Base-by-base conservation (phyloP, 345 rosid genomes). In the Linum tenue region DNA sequence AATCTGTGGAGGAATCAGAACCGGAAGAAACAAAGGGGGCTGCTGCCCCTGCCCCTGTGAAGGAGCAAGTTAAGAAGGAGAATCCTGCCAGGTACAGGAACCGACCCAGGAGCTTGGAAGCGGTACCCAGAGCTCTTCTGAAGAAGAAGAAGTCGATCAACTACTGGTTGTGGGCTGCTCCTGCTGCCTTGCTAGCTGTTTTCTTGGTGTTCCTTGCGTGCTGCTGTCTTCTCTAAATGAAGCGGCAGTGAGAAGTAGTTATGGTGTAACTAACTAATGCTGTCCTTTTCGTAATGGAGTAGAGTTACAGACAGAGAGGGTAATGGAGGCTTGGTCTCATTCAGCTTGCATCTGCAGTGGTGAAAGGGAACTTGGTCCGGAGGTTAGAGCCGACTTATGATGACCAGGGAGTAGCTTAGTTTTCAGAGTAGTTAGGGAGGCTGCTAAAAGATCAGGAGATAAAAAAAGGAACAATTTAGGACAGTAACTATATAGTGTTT, bases 111-210 rank as follows among this genome's bases (percentile, higher is more conserved):
- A 94, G 80, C 55, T 39, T 77, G 2, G 92, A 85, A 51, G 70
- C 84, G 0, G 74, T 84, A 65, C 95, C 97, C 0, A 95, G 84
- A 73, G 86, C 85, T 41, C 81, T 86, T 62, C 71, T 81, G 72
- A 88, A 78, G 86, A 81, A 84, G 70, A 95, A 83, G 76, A 90
- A 83, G 80, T 60, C 88, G 2, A 81, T 77, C 5, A 87, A 85
- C 75, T 83, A 90, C 80, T 86, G 85, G 97, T 37, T 75, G 38
- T 86, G 81, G 77, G 90, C 78, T 31, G 88, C 76, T 42, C 79
- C 88, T 38, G 95, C 84, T 42, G 87, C 85, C 8, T 55, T 82
- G 44, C 57, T 67, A 59, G 74, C 75, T 62, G 86, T 77, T 48
- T 64, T 85, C 69, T 60, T 84, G 58, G 55, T 83, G 14, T 78